These are phyloP conservation scores for Hortaea sp. DNA, from an alignment of 2,329 filamentous ascomycete species.

Conservation along the genomic window DNA sequence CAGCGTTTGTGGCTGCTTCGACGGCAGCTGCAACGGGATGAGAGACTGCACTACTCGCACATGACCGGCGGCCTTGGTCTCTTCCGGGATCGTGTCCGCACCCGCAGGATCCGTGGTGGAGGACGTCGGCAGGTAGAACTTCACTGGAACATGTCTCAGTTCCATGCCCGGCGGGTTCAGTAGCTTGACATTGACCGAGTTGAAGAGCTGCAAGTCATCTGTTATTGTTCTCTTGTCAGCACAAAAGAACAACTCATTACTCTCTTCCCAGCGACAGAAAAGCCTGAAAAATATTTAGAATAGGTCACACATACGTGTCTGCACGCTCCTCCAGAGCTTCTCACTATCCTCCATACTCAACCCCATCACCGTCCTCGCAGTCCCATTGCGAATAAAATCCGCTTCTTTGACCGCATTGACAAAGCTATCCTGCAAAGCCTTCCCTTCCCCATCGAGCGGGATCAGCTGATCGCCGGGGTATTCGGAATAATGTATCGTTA, in stretches of 20 bases:
- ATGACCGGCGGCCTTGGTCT: slow-evolving; percentile 26
- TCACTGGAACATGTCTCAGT: slow-evolving; percentile 74
- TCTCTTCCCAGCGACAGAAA: background rate
- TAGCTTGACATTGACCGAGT: slow-evolving; percentile 64
- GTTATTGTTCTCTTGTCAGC: background rate
- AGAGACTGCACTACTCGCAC: slow-evolving; percentile 59
- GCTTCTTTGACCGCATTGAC: slow-evolving; percentile 67
- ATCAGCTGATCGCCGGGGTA: slow-evolving; percentile 51
- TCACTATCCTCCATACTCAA: slow-evolving; percentile 76
- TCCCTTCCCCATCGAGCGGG: slow-evolving; percentile 44
- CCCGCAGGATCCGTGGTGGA: slow-evolving; percentile 27
- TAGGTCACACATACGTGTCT: slow-evolving; percentile 47
- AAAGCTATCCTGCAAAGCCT: slow-evolving; percentile 53
- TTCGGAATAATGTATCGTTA: slow-evolving; percentile 52
- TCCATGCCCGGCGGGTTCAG: slow-evolving; percentile 61
- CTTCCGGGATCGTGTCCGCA: slow-evolving; percentile 21
- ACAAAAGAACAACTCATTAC: background rate
- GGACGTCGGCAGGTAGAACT: slow-evolving; percentile 65
- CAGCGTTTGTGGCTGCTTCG: slow-evolving; percentile 53
- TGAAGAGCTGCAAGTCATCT: slow-evolving; percentile 67
- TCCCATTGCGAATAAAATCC: slow-evolving; percentile 79
- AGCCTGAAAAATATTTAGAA: too few relatives aligned
- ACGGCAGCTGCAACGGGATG: slow-evolving; percentile 42
- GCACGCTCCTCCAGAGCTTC: slow-evolving; percentile 70
- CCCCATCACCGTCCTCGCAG: slow-evolving; percentile 81